A percentile compares a stretch with the other conserved stretches of the same genome.
phyloP scores from a whole-genome alignment of 352 stramenopile species.

The Phytopythium montanum region DNA sequence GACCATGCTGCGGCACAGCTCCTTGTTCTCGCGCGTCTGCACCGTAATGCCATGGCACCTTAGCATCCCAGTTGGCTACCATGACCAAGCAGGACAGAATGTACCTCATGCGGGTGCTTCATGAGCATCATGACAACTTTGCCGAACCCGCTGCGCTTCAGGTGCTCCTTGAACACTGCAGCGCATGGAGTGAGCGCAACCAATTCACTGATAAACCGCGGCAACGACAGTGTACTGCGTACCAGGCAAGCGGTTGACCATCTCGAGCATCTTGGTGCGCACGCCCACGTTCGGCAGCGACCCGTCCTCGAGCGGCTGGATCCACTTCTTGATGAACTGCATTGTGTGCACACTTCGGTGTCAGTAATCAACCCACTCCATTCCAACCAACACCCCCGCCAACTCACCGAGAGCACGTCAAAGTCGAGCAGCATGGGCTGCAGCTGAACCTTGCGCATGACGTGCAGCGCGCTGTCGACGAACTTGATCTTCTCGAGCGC shows the following conservation, averaged over 20 bases:
- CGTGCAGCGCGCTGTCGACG: conserved; percentile 60
- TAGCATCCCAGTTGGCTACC: not conserved
- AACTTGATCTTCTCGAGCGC: conserved; percentile 88
- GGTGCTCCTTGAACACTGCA: conserved; percentile 85
- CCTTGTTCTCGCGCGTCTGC: conserved; percentile 84
- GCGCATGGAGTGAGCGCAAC: not conserved
- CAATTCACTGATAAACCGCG: not conserved
- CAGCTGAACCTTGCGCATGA: conserved; percentile 80
- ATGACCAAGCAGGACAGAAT: not conserved
- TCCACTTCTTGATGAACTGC: conserved; percentile 90
- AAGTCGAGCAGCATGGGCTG: conserved; percentile 88
- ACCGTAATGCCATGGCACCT: not conserved
- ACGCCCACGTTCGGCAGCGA: conserved; percentile 80
- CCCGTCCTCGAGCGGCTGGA: conserved; percentile 77
- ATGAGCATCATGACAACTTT: conserved; percentile 87
- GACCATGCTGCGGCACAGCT: conserved; percentile 78
- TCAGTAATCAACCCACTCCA: too few species aligned
- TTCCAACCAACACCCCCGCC: too few species aligned
- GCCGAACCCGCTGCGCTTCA: conserved; percentile 87
- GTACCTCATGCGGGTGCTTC: conserved; percentile 84
- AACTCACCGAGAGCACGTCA: conserved; percentile 77
- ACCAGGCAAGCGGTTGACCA: conserved; percentile 77
- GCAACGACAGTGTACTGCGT: not conserved
- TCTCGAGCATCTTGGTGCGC: conserved; percentile 84
- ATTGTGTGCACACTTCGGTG: too few species aligned